Evolutionary conservation across 176 grass and related monocot species (phyloP), one percentile per base, ranked within the genome.

Genomic region (Oryza coarctata): DNA sequence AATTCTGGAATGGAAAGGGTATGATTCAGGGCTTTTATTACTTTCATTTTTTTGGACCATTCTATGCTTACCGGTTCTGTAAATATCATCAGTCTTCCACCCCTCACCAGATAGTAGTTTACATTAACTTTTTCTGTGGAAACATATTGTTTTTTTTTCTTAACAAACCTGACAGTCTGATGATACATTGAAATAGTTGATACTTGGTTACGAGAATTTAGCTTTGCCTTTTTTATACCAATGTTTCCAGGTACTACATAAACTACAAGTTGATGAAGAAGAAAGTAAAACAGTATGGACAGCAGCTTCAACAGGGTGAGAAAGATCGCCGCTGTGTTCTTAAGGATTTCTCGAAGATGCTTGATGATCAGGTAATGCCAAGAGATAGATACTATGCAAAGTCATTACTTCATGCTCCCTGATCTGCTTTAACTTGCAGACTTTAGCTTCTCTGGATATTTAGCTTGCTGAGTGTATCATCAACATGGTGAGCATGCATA

Each of bases 191-290:
- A 9, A 25, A 57, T 83, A 1, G 5, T 84, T 26, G 7, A 72
- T n/a, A 23, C 6, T 64, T 36, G 20, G 77, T 64, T 57, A 52
- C 28, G 20, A 50, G 69, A 44, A 30, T 66, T 44, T 71, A 76
- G 15, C 5, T 39, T 82, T 71, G 27, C 26, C 28, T 74, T 75
- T 36, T 52, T 76, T 63, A 63, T 75, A 55, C 28, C 63, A 23
- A 15, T 90, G 11, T 84, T 79, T 90, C 29, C 72, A 99, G 96
- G 30, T 99, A 99, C 77, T 99, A 99, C 79, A 95, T 99, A 76
- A 95, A 99, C 62, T 99, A 99, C 87, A 99, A 99, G 63, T 87
- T 95, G 70, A 99, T 99, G 96, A 99, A 99, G 73, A 99, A 99
- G 76, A 95, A 92, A 81, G 90, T 99, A 45, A 99, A 95, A 52